Conservation (phyloP, 129 eudicot genomes). For the Oenanthe sinensis region DNA sequence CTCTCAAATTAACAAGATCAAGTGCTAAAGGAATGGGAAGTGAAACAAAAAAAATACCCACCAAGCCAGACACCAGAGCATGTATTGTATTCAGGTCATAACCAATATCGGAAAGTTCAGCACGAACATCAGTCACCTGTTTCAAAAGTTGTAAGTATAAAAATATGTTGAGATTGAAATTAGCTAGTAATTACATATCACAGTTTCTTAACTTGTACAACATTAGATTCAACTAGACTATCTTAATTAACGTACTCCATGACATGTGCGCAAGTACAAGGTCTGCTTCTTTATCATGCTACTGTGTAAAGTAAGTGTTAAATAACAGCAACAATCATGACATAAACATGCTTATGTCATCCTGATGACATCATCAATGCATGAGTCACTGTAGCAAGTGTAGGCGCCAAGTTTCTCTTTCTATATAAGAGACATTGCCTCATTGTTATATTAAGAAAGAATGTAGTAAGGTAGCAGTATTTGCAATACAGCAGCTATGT, state of each 20-base stretch:
- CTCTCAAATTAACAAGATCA: neutral
- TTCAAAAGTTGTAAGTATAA: conserved; percentile 21
- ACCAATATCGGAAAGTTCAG: conserved; percentile 61
- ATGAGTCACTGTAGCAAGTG: too few relatives aligned
- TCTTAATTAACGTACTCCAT: neutral
- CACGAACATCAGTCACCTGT: conserved; percentile 69
- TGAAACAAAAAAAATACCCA: conserved; percentile 26
- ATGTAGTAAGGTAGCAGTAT: too few relatives aligned
- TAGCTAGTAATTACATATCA: neutral
- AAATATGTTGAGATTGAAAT: neutral
- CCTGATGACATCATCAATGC: too few relatives aligned
- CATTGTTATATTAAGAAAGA: too few relatives aligned
- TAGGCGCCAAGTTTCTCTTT: too few relatives aligned
- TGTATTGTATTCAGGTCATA: conserved; percentile 49
- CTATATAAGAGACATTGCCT: too few relatives aligned
- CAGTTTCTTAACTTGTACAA: neutral
- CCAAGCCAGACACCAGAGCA: conserved; percentile 67
- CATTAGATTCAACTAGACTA: neutral
- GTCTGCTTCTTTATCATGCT: neutral
- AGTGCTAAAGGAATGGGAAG: neutral
- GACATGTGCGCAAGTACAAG: neutral
- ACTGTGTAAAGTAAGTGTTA: neutral
- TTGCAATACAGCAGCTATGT: too few relatives aligned
- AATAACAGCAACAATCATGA: too few relatives aligned
- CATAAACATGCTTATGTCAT: too few relatives aligned